Evolutionary conservation across 768 basidiomycete species (phyloP).

Genomic region (Phaeotremella fagi): DNA sequence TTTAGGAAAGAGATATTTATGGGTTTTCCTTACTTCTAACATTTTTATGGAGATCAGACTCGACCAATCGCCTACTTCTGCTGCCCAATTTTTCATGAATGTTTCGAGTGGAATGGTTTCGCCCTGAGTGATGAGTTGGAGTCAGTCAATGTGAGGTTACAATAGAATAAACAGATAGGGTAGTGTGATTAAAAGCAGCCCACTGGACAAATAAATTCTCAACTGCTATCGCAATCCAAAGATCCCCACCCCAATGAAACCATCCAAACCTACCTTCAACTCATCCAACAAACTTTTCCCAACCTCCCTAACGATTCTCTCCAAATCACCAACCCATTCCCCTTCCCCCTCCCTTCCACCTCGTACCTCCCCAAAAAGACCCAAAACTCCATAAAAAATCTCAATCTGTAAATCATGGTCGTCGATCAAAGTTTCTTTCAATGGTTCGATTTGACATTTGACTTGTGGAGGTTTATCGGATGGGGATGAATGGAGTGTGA

Average conservation of each 20-base stretch:
- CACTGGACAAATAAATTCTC: no score
- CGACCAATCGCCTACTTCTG: slow-evolving; percentile 68
- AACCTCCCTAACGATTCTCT: slow-evolving; percentile 63
- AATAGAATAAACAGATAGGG: no score
- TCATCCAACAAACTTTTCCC: slow-evolving; percentile 69
- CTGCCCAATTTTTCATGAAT: slow-evolving; percentile 66
- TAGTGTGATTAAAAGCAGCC: no score
- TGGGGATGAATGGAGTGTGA: slow-evolving; percentile 54
- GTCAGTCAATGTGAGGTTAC: background rate
- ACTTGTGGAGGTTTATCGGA: background rate
- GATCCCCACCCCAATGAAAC: no score
- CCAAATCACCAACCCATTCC: slow-evolving; percentile 64
- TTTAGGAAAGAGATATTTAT: background rate
- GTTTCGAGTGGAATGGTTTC: slow-evolving; percentile 57
- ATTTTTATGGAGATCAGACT: slow-evolving; percentile 59
- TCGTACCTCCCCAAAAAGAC: slow-evolving; percentile 71
- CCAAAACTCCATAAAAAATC: slow-evolving; percentile 66
- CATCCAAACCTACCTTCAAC: slow-evolving; percentile 57
- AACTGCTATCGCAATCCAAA: no score
- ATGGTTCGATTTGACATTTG: slow-evolving; percentile 11
- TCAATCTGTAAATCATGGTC: slow-evolving; percentile 66
- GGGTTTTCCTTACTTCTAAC: slow-evolving; percentile 58
- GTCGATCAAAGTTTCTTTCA: slow-evolving; percentile 60
- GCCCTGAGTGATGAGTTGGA: slow-evolving; percentile 51
- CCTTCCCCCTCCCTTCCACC: slow-evolving; percentile 40